Conservation (phyloP, 2,329 filamentous ascomycete species). For the Diaporthe citrichinensis region DNA sequence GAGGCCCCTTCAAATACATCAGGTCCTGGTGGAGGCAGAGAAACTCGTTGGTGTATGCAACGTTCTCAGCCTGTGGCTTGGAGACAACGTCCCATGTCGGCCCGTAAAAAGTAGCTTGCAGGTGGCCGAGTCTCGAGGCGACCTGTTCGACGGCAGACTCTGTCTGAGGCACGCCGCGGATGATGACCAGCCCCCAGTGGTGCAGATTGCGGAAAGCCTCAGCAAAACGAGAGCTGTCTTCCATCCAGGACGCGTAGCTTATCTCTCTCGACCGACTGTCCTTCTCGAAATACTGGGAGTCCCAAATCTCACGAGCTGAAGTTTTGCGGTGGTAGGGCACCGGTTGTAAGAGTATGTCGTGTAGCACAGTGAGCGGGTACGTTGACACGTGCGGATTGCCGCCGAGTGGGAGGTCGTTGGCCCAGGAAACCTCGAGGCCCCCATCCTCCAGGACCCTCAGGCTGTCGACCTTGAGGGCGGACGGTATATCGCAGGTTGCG, state of each 20-base stretch:
- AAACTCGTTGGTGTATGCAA: slow-evolving; percentile 87
- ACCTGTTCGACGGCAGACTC: slow-evolving; percentile 77
- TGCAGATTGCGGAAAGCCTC: slow-evolving; percentile 74
- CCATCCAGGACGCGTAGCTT: slow-evolving; percentile 79
- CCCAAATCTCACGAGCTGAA: slow-evolving; percentile 30
- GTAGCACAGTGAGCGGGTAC: slow-evolving; percentile 50
- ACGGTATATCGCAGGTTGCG: slow-evolving; percentile 57
- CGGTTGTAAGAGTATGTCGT: not conserved
- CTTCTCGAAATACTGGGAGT: not conserved
- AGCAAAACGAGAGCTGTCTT: slow-evolving; percentile 68
- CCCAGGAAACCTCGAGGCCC: slow-evolving; percentile 73
- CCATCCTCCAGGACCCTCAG: slow-evolving; percentile 54
- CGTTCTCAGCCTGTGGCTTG: slow-evolving; percentile 87
- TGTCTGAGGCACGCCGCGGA: slow-evolving; percentile 79
- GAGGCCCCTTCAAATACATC: slow-evolving; percentile 85
- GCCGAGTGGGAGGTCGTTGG: slow-evolving; percentile 56
- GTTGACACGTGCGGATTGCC: slow-evolving; percentile 50
- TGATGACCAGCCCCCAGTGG: slow-evolving; percentile 80
- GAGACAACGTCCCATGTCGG: slow-evolving; percentile 90
- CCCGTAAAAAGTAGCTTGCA: slow-evolving; percentile 93
- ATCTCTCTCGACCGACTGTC: slow-evolving; percentile 17
- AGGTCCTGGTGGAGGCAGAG: slow-evolving; percentile 95
- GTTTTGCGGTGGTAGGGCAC: not conserved
- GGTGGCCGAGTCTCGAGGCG: slow-evolving; percentile 79
- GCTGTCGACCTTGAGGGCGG: slow-evolving; percentile 49